Evolutionary conservation across 2,329 filamentous ascomycete genomes (phyloP).

Genomic region (Monosporascus sp.): DNA sequence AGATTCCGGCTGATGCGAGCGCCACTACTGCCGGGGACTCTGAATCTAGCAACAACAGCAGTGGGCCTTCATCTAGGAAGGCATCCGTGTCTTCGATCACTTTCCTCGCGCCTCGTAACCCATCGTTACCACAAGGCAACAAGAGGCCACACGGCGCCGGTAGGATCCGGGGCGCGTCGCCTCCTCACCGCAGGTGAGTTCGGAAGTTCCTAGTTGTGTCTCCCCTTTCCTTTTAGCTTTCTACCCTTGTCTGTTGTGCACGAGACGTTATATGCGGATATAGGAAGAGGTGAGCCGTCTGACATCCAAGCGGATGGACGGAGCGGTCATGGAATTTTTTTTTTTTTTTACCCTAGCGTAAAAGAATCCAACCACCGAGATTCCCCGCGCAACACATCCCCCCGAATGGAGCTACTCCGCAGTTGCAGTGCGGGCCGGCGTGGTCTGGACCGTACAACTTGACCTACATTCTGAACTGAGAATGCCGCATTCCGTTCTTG

Average conservation of each 20-base stretch:
- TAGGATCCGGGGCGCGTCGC: constrained; percentile 41
- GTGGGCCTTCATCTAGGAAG: constrained; percentile 33
- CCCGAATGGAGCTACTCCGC: neutral
- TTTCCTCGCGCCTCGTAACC: constrained; percentile 39
- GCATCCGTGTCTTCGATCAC: constrained; percentile 42
- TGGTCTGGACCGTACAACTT: neutral
- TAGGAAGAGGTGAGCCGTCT: too few species aligned
- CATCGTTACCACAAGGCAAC: constrained; percentile 41
- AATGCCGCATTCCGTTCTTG: neutral
- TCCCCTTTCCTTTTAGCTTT: neutral
- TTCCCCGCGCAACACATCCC: neutral
- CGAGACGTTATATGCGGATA: neutral
- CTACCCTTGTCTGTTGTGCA: neutral
- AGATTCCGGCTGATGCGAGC: constrained; percentile 24
- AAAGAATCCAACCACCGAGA: neutral
- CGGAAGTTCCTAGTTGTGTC: constrained; percentile 1
- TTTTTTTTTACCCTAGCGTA: too few species aligned
- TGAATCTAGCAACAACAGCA: constrained; percentile 28
- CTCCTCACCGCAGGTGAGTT: constrained; percentile 44
- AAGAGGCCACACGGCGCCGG: constrained; percentile 38
- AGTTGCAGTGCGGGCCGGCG: neutral
- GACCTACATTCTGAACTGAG: neutral
- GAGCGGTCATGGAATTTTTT: too few species aligned
- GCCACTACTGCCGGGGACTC: constrained; percentile 29
- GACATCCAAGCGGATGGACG: neutral